Conservation (phyloP, 2,329 filamentous ascomycete species). For the Thelonectria blattea region DNA sequence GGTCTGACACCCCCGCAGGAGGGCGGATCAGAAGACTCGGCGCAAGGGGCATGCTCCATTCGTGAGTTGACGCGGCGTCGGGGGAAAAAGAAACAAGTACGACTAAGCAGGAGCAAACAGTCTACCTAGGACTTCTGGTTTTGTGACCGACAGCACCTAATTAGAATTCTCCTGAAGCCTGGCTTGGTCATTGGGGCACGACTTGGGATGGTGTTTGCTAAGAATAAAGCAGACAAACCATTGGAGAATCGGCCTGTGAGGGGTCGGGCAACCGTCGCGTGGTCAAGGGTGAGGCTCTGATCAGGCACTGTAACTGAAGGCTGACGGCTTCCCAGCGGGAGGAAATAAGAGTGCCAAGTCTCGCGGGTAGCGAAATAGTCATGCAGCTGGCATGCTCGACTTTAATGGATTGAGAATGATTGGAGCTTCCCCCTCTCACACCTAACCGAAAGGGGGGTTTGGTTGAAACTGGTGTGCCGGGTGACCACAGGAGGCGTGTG, state of each 20-base stretch:
- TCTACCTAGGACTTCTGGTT: background rate
- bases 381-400: background rate
- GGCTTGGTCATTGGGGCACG: background rate
- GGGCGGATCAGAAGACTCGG: constrained; percentile 35
- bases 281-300: constrained; percentile 7
- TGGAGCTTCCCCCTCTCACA: too few relatives aligned
- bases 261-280: constrained; percentile 1
- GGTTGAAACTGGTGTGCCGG: background rate
- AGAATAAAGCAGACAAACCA: background rate
- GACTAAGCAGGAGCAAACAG: background rate
- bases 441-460: background rate
- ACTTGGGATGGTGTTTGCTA: background rate
- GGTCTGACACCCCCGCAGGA: constrained; percentile 29
- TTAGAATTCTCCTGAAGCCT: background rate
- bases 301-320: constrained; percentile 2
- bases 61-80: background rate
- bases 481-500: background rate
- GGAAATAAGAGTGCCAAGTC: constrained; percentile 4
- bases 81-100: constrained; percentile 17
- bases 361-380: background rate
- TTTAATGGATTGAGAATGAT: background rate
- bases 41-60: constrained; percentile 22
- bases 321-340: background rate
- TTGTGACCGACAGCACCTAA: too few relatives aligned
- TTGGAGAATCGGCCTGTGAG: constrained; percentile 3